Conservation (phyloP, 2,329 filamentous ascomycete species). For the Pleoardoris graminearum region DNA sequence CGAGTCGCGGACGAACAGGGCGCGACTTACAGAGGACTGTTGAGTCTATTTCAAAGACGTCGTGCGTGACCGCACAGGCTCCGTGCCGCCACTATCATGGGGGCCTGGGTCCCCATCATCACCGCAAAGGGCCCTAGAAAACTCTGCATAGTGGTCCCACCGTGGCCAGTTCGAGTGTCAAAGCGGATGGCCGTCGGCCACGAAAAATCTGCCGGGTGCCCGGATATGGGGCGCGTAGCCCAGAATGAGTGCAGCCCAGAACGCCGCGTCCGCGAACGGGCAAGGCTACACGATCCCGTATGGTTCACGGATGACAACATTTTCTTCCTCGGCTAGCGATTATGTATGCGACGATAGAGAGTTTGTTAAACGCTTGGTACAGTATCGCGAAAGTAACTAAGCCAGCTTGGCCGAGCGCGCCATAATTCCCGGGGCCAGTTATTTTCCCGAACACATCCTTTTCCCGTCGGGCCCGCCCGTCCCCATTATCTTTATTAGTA, state of each 20-base stretch:
- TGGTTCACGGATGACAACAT: too few relatives aligned
- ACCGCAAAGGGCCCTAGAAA: constrained; percentile 7
- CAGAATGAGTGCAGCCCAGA: not conserved
- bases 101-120: not conserved
- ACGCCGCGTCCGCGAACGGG: constrained; percentile 8
- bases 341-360: constrained; percentile 15
- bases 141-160: constrained; percentile 36
- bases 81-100: constrained; percentile 8
- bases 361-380: constrained; percentile 22
- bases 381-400: constrained; percentile 27
- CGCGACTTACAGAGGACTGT: not conserved
- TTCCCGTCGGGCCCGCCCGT: not conserved
- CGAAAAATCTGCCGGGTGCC: constrained; percentile 28
- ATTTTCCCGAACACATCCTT: not conserved
- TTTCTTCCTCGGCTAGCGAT: constrained; percentile 28
- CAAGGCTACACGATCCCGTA: constrained; percentile 13
- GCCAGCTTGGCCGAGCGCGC: constrained; percentile 18
- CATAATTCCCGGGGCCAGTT: not conserved
- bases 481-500: not conserved
- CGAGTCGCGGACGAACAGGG: constrained; percentile 1
- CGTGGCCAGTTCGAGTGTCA: not conserved
- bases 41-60: constrained; percentile 9
- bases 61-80: not conserved
- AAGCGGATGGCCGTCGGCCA: constrained; percentile 2
- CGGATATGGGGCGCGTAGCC: constrained; percentile 31